Evolutionary conservation across 345 rosid species (phyloP), one percentile per base, ranked within the genome.

Genomic region (Diplotaxis tenuifolia): DNA sequence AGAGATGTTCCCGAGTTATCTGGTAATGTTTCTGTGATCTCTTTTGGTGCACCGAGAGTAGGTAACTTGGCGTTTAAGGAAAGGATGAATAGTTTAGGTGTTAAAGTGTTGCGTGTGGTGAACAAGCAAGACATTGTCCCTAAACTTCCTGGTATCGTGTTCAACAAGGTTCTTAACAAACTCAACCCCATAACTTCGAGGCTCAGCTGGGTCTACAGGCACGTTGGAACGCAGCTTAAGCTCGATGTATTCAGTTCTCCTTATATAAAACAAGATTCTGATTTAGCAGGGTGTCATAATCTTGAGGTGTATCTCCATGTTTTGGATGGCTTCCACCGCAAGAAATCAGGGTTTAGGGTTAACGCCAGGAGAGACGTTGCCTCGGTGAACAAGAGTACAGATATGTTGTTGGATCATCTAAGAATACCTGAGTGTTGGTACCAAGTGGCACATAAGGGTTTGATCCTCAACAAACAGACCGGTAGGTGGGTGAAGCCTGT

Each of bases 401-500:
- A 85, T 74, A 84, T 85, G 88, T 45, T 88, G 63, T 53, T 82
- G 12, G 85, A 85, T 56, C 84, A 83, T 45, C 75, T 86, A 6
- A 85, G 70, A 62, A 85, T 88, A 68, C 90, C 89, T 0, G 86
- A 78, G 54, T 85, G 21, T 75, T 86, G 90, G 89, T 88, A 79
- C 55, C 83, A 84, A 61, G 45, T 77, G 69, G 88, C 82, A 1
- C 80, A 86, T 27, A 87, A 87, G 75, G 96, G 96, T 47, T 73
- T 87, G 9, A 85, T 86, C 20, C 55, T 82, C 49, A 85, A 89
- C 75, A 77, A 80, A 59, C 49, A 77, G 57, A 38, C 86, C 36
- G 94, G 94, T 0, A 77, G 94, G 70, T 92, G 94, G 96, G 90
- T 88, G 28, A 88, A 84, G 75, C 94, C 88, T 0, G 75, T 76